Percentiles rank a stretch among this genome's conserved stretches.
phyloP scores from a whole-genome alignment of 2,329 filamentous ascomycete species.

The Talaromyces amestolkiae region DNA sequence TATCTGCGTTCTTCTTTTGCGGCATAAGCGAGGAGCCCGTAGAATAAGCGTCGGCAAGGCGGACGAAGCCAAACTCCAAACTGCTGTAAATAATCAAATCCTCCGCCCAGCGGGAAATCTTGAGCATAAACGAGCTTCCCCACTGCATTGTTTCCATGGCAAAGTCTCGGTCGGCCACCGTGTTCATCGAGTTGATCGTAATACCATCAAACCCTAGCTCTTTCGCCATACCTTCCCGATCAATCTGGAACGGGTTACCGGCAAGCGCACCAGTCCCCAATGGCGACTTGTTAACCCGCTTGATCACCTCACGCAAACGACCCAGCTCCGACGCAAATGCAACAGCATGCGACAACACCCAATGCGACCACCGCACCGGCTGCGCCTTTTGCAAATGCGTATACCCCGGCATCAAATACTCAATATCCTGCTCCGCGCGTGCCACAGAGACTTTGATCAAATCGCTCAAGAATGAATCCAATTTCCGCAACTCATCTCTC shows the following conservation, averaged over 20 bases:
- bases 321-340: conserved; percentile 73
- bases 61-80: conserved; percentile 72
- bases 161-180: conserved; percentile 76
- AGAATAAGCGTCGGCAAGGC: conserved; percentile 73
- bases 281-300: conserved; percentile 69
- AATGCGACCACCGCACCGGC: conserved; percentile 81
- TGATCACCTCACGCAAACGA: conserved; percentile 69
- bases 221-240: conserved; percentile 72
- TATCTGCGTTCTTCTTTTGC: conserved; percentile 79
- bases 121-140: conserved; percentile 73
- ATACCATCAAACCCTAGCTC: conserved; percentile 78
- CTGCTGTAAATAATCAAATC: conserved; percentile 82
- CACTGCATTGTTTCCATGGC: conserved; percentile 79
- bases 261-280: conserved; percentile 75
- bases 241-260: conserved; percentile 78
- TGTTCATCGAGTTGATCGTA: conserved; percentile 73
- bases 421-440: conserved; percentile 71
- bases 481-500: conserved; percentile 66
- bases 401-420: conserved; percentile 81
- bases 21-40: conserved; percentile 77
- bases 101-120: conserved; percentile 77
- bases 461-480: conserved; percentile 66
- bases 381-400: conserved; percentile 79
- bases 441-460: conserved; percentile 67
- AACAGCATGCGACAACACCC: conserved; percentile 72